A percentile compares a stretch with the other conserved stretches of the same genome.
Conservation (phyloP, 495 filamentous ascomycete genomes). For the Geopyxis carbonaria region DNA sequence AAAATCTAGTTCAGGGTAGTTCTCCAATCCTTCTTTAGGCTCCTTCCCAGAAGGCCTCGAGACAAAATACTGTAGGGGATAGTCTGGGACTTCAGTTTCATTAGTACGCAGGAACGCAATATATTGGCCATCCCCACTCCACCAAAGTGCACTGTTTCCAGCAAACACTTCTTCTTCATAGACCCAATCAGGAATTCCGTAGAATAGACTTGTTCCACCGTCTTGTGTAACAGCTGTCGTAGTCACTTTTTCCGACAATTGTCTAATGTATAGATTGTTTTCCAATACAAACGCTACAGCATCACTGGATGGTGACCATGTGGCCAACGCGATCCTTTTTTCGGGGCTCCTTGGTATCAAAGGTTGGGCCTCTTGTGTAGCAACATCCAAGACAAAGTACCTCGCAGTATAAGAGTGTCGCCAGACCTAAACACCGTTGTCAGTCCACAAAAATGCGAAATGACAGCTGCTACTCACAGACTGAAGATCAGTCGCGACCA, state of each 20-base stretch:
- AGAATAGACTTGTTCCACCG: constrained; percentile 73
- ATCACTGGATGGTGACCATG: constrained; percentile 79
- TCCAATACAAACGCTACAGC: constrained; percentile 67
- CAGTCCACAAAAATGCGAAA: not conserved
- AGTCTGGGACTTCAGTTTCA: constrained; percentile 80
- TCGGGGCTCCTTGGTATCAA: constrained; percentile 51
- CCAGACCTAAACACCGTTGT: constrained; percentile 45
- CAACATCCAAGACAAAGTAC: constrained; percentile 92
- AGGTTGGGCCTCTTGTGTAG: constrained; percentile 58
- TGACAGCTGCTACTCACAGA: constrained; percentile 7
- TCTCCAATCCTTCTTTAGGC: constrained; percentile 58
- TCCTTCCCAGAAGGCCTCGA: constrained; percentile 64
- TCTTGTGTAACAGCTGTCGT: constrained; percentile 67
- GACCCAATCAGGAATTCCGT: constrained; percentile 97
- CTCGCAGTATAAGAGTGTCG: constrained; percentile 66
- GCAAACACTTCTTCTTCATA: constrained; percentile 92
- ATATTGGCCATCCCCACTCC: constrained; percentile 73
- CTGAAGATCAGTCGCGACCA: constrained; percentile 50
- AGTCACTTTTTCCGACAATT: constrained; percentile 34
- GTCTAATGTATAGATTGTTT: constrained; percentile 77
- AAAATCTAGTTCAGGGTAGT: constrained; percentile 72
- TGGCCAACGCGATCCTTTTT: constrained; percentile 64
- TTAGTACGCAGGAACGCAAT: constrained; percentile 85
- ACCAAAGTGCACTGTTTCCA: constrained; percentile 77
- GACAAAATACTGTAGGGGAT: constrained; percentile 84